These are phyloP conservation scores for Didymella exigua DNA, from an alignment of 2,329 filamentous ascomycete species.

Conservation along the genomic window DNA sequence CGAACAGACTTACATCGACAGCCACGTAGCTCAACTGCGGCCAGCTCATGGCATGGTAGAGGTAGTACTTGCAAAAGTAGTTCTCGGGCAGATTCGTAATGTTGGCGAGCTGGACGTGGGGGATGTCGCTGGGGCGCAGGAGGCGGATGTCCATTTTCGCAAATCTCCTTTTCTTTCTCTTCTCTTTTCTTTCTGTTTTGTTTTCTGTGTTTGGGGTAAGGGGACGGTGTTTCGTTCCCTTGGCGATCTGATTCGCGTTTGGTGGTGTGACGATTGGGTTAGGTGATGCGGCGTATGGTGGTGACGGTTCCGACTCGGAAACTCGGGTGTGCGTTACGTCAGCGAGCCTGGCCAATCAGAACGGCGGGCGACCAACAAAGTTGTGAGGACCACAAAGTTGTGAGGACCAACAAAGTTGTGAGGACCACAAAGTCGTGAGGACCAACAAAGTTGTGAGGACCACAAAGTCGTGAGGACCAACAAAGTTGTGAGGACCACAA, in stretches of 20 bases:
- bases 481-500: no score
- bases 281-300: not conserved
- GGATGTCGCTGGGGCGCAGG: conserved; percentile 81
- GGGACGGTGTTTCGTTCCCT: no score
- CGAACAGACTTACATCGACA: conserved; percentile 74
- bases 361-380: no score
- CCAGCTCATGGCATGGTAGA: conserved; percentile 98
- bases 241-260: not conserved
- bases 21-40: conserved; percentile 96
- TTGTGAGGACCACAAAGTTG: no score
- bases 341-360: conserved; percentile 17
- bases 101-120: conserved; percentile 95
- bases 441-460: no score
- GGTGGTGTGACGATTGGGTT: not conserved
- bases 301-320: not conserved
- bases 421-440: no score
- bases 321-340: conserved; percentile 10
- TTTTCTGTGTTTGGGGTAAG: not conserved
- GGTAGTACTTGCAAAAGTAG: conserved; percentile 99
- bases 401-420: no score
- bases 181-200: not conserved
- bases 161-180: not conserved
- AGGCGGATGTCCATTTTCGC: conserved; percentile 85
- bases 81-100: conserved; percentile 99
- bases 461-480: no score